Evolutionary conservation across 2,329 filamentous ascomycete species (phyloP).

Genomic region (Knufia petricola): DNA sequence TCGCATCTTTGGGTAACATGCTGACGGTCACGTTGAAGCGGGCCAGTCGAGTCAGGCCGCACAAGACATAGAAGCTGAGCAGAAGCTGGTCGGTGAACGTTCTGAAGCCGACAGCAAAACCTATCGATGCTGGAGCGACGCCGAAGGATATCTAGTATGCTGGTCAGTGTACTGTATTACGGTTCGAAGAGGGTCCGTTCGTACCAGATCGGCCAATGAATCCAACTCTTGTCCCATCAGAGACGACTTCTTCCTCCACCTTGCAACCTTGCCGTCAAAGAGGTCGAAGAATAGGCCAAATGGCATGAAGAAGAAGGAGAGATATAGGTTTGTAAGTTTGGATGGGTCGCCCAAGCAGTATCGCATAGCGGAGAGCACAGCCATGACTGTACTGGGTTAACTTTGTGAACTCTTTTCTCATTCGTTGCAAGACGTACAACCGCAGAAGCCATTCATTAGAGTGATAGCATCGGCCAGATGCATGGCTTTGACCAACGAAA

Average conservation of each 20-base stretch:
- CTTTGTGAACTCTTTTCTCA: slow-evolving; percentile 17
- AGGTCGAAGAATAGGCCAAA: slow-evolving; percentile 96
- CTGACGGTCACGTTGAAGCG: slow-evolving; percentile 95
- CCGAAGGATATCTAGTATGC: slow-evolving; percentile 77
- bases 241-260: slow-evolving; percentile 93
- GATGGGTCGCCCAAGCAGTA: slow-evolving; percentile 71
- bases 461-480: slow-evolving; percentile 44
- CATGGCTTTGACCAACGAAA: slow-evolving; percentile 42
- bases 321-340: slow-evolving; percentile 62
- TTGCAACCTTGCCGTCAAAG: slow-evolving; percentile 90
- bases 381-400: slow-evolving; percentile 55
- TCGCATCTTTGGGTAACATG: slow-evolving; percentile 80
- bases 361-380: slow-evolving; percentile 85
- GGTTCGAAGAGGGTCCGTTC: slow-evolving; percentile 22
- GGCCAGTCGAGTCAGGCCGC: slow-evolving; percentile 77
- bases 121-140: slow-evolving; percentile 74
- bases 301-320: slow-evolving; percentile 77
- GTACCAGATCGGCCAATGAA: slow-evolving; percentile 85
- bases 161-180: not conserved
- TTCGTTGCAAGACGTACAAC: slow-evolving; percentile 30
- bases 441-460: slow-evolving; percentile 42
- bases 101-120: slow-evolving; percentile 81
- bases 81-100: slow-evolving; percentile 71
- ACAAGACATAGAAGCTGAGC: slow-evolving; percentile 78
- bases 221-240: slow-evolving; percentile 98